phyloP scores from a whole-genome alignment of 2,329 filamentous ascomycete genomes.

The Aspergillus viridinutans region DNA sequence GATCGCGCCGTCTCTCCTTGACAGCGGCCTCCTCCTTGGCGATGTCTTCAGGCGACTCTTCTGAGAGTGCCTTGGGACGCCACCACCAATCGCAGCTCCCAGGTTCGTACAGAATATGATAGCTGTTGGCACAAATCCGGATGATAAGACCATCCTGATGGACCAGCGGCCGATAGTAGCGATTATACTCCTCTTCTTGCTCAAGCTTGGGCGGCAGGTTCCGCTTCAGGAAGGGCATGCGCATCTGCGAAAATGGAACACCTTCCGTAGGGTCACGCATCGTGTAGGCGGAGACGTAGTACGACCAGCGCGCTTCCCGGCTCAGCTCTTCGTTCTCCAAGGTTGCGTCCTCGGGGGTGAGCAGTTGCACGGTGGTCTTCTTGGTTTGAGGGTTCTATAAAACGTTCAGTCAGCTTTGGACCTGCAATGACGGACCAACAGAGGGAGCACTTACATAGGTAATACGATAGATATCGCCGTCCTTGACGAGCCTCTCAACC shows the following conservation, averaged over 20 bases:
- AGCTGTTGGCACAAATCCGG: conserved; percentile 71
- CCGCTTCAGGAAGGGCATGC: conserved; percentile 65
- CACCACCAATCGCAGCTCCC: conserved; percentile 70
- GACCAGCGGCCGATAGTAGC: conserved; percentile 50
- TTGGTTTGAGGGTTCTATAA: conserved; percentile 60
- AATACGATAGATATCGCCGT: conserved; percentile 85
- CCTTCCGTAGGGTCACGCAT: conserved; percentile 85
- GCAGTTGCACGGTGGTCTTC: conserved; percentile 72
- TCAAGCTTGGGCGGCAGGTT: conserved; percentile 63
- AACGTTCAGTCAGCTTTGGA: conserved; percentile 21
- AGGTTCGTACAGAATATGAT: conserved; percentile 73
- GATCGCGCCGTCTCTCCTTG: conserved; percentile 42
- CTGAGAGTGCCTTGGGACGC: conserved; percentile 29
- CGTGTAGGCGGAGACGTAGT: conserved; percentile 90
- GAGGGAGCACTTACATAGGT: conserved; percentile 67
- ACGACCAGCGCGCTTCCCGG: conserved; percentile 71
- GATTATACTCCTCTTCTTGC: conserved; percentile 59
- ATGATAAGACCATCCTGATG: conserved; percentile 66
- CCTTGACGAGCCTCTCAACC: conserved; percentile 88
- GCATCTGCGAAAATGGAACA: conserved; percentile 60
- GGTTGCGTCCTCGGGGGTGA: conserved; percentile 77
- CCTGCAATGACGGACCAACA: neutral
- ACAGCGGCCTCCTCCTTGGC: conserved; percentile 33
- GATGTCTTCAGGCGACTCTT: conserved; percentile 30
- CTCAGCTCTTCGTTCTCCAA: conserved; percentile 70